Evolutionary conservation across 352 stramenopile species (phyloP).

Genomic region (Phytophthora aleatoria): DNA sequence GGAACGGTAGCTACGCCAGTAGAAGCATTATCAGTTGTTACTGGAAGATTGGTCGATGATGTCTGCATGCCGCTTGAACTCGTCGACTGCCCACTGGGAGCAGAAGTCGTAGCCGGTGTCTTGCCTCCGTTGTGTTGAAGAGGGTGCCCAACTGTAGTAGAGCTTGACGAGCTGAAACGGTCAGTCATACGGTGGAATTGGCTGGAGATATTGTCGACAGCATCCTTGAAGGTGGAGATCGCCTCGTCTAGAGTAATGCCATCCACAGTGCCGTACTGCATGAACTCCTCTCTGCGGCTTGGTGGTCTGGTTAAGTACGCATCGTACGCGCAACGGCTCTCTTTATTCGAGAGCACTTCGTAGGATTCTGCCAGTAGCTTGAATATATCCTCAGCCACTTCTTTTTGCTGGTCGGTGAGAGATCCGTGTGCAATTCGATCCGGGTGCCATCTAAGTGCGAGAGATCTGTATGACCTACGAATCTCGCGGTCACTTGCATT

Average conservation of each 20-base stretch:
- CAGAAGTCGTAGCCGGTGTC: conserved; percentile 14
- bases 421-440: conserved; percentile 62
- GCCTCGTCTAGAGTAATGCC: conserved; percentile 83
- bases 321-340: conserved; percentile 64
- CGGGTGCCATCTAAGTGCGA: conserved; percentile 84
- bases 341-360: conserved; percentile 73
- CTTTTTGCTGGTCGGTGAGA: conserved; percentile 50
- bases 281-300: conserved; percentile 70
- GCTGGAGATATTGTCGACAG: conserved; percentile 54
- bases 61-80: conserved; percentile 6
- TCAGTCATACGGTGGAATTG: conserved; percentile 55
- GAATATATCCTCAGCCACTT: conserved; percentile 76
- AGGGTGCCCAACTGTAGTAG: conserved; percentile 61
- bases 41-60: conserved; percentile 12
- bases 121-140: conserved; percentile 50
- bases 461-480: conserved; percentile 66
- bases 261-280: conserved; percentile 70
- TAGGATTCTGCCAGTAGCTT: conserved; percentile 85
- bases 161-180: conserved; percentile 76
- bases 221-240: conserved; percentile 79
- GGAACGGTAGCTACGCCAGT: conserved; percentile 5
- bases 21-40: conserved; percentile 22
- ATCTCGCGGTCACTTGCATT: conserved; percentile 71
- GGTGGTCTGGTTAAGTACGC: conserved; percentile 50
- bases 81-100: conserved; percentile 2